These are phyloP conservation scores for Mariannaea elegans DNA, from an alignment of 2,329 filamentous ascomycete species.

Conservation along the genomic window DNA sequence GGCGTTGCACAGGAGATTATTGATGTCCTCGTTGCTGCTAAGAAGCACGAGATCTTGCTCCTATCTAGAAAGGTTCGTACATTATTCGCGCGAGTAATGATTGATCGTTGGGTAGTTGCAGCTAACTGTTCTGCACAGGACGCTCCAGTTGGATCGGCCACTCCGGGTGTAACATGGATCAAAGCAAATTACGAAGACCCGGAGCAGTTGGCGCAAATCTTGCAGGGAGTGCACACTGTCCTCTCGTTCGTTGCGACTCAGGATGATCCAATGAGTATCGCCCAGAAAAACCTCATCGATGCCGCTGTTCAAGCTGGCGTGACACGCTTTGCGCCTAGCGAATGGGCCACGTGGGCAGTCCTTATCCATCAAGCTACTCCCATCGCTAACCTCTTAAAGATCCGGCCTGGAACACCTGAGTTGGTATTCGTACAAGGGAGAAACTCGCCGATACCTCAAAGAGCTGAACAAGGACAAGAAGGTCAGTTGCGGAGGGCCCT, in stretches of 20 bases:
- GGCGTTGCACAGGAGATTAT: constrained; percentile 33
- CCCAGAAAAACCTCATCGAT: constrained; percentile 66
- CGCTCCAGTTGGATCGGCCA: constrained; percentile 21
- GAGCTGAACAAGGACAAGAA: constrained; percentile 57
- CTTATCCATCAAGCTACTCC: not conserved
- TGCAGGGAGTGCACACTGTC: constrained; percentile 58
- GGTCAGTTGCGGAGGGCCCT: constrained; percentile 37
- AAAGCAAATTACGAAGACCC: constrained; percentile 55
- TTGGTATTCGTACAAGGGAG: constrained; percentile 61
- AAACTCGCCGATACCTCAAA: constrained; percentile 57
- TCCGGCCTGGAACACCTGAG: constrained; percentile 47
- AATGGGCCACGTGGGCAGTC: constrained; percentile 55
- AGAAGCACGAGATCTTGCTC: constrained; percentile 30
- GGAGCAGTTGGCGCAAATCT: constrained; percentile 43
- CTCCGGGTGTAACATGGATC: constrained; percentile 50
- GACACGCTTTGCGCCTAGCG: constrained; percentile 67
- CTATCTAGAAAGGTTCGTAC: constrained; percentile 21
- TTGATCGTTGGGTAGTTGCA: no score
- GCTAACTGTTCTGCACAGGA: no score
- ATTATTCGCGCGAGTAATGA: not conserved
- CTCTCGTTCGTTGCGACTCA: constrained; percentile 56
- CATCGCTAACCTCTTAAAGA: not conserved
- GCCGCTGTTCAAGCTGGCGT: constrained; percentile 67
- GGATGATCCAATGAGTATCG: constrained; percentile 44
- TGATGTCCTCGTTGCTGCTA: constrained; percentile 23